These are phyloP conservation scores for Corchorus olitorius DNA, from an alignment of 345 rosid species.

Conservation along the genomic window DNA sequence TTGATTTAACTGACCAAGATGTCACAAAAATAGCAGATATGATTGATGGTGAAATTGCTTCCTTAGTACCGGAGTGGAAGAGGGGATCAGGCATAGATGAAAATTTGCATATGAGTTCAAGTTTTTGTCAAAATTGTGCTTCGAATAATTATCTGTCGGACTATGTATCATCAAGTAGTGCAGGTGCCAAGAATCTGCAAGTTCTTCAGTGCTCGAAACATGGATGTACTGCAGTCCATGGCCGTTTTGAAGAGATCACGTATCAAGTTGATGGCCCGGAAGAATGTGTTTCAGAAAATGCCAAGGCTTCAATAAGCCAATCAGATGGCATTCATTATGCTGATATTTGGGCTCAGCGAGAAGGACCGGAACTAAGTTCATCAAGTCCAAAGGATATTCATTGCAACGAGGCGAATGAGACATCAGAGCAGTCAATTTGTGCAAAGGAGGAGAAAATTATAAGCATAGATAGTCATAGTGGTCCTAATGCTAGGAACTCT, in stretches of 20 bases:
- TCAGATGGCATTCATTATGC: slow-evolving; percentile 37
- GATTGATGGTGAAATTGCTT: slow-evolving; percentile 76
- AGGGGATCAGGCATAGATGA: slow-evolving; percentile 34
- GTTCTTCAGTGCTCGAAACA: slow-evolving; percentile 53
- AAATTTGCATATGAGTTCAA: slow-evolving; percentile 18
- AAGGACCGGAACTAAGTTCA: slow-evolving; percentile 32
- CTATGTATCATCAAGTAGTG: slow-evolving; percentile 43
- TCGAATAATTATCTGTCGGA: slow-evolving; percentile 40
- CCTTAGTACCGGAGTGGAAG: slow-evolving; percentile 75
- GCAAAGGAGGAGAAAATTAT: slow-evolving; percentile 46
- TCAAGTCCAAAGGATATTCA: slow-evolving; percentile 45
- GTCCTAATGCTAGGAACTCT: slow-evolving; percentile 29
- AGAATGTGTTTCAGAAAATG: slow-evolving; percentile 32
- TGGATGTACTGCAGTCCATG: slow-evolving; percentile 55
- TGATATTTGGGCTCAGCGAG: slow-evolving; percentile 69
- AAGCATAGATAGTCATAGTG: slow-evolving; percentile 33
- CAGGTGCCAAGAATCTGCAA: slow-evolving; percentile 43
- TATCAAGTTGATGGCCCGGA: slow-evolving; percentile 64
- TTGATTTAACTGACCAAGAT: slow-evolving; percentile 78
- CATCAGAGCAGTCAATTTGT: slow-evolving; percentile 7
- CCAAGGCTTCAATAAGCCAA: slow-evolving; percentile 27
- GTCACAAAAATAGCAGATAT: slow-evolving; percentile 81
- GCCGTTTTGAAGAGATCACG: slow-evolving; percentile 84
- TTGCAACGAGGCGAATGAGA: slow-evolving; percentile 37
- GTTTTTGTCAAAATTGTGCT: slow-evolving; percentile 46